phyloP scores from a whole-genome alignment of 169 alveolate species.

The Eimeria praecox region DNA sequence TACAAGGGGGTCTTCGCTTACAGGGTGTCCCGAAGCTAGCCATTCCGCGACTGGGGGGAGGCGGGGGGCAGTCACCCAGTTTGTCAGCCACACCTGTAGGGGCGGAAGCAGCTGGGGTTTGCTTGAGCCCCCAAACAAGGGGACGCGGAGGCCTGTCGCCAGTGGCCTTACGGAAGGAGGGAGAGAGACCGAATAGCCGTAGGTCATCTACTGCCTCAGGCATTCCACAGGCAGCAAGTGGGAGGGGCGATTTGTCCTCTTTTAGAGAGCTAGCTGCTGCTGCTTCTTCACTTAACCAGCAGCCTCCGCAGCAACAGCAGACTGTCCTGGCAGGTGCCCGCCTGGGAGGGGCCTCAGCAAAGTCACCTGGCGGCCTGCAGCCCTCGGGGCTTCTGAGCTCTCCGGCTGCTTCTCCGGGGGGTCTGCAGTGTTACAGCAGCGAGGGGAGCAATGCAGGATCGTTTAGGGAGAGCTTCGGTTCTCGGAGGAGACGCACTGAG shows the following conservation, averaged over 20 bases:
- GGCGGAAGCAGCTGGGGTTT: not conserved
- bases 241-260: not conserved
- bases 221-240: not conserved
- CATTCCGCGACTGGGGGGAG: conserved; percentile 61
- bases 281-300: not conserved
- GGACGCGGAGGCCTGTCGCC: conserved; percentile 13
- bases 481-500: conserved; percentile 64
- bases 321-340: conserved; percentile 39
- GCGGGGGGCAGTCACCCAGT: not conserved
- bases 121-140: conserved; percentile 18
- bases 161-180: not conserved
- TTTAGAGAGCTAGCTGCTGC: conserved; percentile 6
- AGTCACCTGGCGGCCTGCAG: conserved; percentile 21
- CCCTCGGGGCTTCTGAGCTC: conserved; percentile 20
- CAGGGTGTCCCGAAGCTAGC: conserved; percentile 72
- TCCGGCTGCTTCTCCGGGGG: conserved; percentile 53
- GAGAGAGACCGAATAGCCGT: not conserved
- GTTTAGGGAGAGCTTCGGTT: not conserved
- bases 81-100: not conserved
- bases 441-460: conserved; percentile 41
- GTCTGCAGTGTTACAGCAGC: conserved; percentile 41
- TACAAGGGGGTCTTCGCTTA: conserved; percentile 43
- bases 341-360: conserved; percentile 14
- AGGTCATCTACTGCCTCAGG: conserved; percentile 12
- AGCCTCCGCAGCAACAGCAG: conserved; percentile 49